Conservation (phyloP, 1,284 basidiomycete genomes). For the Cerioporus squamosus region DNA sequence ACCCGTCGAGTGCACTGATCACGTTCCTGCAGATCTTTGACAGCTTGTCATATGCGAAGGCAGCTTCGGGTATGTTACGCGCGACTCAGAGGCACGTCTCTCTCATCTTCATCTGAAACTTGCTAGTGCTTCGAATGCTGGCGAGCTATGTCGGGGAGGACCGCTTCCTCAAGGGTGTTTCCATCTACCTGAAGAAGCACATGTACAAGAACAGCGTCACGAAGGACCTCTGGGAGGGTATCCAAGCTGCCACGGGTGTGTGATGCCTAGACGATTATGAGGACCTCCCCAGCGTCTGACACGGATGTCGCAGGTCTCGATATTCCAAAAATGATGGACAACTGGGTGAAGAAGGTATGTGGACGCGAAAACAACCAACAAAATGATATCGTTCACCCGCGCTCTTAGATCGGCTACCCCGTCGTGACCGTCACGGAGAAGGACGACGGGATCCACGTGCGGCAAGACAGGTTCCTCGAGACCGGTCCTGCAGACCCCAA, state of each 20-base stretch:
- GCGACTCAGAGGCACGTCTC: neutral
- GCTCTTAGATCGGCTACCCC: conserved; percentile 77
- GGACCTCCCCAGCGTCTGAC: neutral
- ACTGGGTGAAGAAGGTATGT: conserved; percentile 86
- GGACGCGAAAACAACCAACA: neutral
- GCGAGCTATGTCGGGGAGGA: conserved; percentile 90
- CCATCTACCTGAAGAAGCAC: conserved; percentile 90
- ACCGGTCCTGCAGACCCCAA: conserved; percentile 79
- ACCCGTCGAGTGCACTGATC: too few relatives aligned
- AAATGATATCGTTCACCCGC: neutral
- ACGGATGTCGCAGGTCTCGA: conserved; percentile 56
- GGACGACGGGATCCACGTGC: conserved; percentile 69
- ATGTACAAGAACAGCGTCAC: conserved; percentile 87
- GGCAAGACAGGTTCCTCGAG: conserved; percentile 93
- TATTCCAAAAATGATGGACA: conserved; percentile 85
- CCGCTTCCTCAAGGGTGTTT: conserved; percentile 85
- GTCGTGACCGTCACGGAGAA: conserved; percentile 87
- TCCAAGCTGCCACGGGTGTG: conserved; percentile 72
- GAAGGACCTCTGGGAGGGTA: conserved; percentile 89
- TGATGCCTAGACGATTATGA: neutral
- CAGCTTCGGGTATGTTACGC: conserved; percentile 64
- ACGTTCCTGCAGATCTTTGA: conserved; percentile 75
- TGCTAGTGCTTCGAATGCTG: conserved; percentile 89
- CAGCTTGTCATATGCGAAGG: conserved; percentile 85
- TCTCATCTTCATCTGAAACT: neutral